A percentile compares a stretch with the other conserved stretches of the same genome.
Evolutionary conservation across 1,284 basidiomycete genomes (phyloP).

Genomic region (Omphalotus olearius): DNA sequence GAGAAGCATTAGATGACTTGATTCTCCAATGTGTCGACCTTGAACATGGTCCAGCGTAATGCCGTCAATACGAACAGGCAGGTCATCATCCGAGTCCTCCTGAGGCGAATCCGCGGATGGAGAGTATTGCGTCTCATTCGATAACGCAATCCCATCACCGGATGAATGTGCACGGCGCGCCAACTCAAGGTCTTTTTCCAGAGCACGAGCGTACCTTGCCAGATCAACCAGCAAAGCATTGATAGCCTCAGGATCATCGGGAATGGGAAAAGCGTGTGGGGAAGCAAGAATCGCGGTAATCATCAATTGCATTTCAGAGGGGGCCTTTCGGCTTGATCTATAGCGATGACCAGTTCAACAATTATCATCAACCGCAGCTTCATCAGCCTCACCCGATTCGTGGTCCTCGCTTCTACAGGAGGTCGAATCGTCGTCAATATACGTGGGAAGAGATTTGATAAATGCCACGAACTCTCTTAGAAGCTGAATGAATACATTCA

Average conservation of each 20-base stretch:
- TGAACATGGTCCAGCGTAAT: background rate
- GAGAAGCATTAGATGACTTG: conserved; percentile 7
- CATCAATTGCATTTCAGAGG: conserved; percentile 1
- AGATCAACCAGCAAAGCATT: conserved; percentile 9
- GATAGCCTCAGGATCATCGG: conserved; percentile 7
- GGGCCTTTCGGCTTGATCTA: conserved; percentile 2
- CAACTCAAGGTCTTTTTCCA: conserved; percentile 1
- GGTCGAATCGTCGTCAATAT: background rate
- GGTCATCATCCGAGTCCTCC: background rate
- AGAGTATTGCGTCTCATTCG: no score
- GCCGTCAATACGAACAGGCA: background rate
- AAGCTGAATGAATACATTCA: background rate
- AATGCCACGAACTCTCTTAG: background rate
- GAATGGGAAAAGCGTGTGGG: conserved; percentile 6
- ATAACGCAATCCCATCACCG: no score
- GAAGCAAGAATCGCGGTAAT: conserved; percentile 8
- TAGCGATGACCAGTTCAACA: background rate
- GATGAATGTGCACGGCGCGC: no score
- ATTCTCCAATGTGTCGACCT: conserved; percentile 4
- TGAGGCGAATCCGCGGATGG: no score
- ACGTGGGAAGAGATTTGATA: background rate
- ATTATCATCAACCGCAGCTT: background rate
- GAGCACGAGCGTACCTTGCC: conserved; percentile 4
- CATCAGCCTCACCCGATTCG: conserved; percentile 5
- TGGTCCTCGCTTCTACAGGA: conserved; percentile 8